These are phyloP conservation scores for Rheum nobile DNA, from an alignment of 148 eudicot genomes.

Conservation along the genomic window DNA sequence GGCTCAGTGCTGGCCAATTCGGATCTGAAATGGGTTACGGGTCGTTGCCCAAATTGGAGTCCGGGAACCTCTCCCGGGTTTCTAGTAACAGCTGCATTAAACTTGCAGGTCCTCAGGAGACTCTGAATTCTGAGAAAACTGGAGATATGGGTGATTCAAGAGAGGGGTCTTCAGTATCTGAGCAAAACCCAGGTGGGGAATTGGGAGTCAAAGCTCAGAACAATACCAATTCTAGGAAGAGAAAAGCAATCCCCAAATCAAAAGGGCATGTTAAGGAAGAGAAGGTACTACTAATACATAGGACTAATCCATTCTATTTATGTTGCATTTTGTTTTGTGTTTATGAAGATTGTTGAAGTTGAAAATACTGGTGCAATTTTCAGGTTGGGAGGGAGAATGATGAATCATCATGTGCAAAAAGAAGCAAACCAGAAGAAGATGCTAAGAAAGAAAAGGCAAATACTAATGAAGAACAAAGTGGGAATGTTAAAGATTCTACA, in stretches of 20 bases:
- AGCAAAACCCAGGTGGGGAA: slow-evolving; percentile 54
- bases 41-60: slow-evolving; percentile 13
- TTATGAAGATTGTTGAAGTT: not conserved
- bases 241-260: slow-evolving; percentile 43
- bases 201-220: slow-evolving; percentile 24
- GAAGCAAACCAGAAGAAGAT: slow-evolving; percentile 20
- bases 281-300: not conserved
- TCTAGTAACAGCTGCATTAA: slow-evolving; percentile 2
- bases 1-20: not conserved
- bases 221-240: slow-evolving; percentile 51
- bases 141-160: slow-evolving; percentile 41
- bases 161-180: slow-evolving; percentile 73
- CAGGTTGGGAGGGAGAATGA: slow-evolving; percentile 28
- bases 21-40: slow-evolving; percentile 10
- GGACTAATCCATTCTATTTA: not conserved
- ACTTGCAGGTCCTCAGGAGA: slow-evolving; percentile 8
- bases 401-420: slow-evolving; percentile 19
- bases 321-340: not conserved
- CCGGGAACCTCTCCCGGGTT: slow-evolving; percentile 22
- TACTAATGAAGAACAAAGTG: slow-evolving; percentile 7
- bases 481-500: not conserved
- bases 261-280: slow-evolving; percentile 23
- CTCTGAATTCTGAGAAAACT: slow-evolving; percentile 8
- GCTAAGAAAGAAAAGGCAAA: slow-evolving; percentile 9
- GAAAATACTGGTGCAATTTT: slow-evolving; percentile 3